phyloP scores from a whole-genome alignment of 1,284 basidiomycete genomes.

The Moniliophthora roreri region DNA sequence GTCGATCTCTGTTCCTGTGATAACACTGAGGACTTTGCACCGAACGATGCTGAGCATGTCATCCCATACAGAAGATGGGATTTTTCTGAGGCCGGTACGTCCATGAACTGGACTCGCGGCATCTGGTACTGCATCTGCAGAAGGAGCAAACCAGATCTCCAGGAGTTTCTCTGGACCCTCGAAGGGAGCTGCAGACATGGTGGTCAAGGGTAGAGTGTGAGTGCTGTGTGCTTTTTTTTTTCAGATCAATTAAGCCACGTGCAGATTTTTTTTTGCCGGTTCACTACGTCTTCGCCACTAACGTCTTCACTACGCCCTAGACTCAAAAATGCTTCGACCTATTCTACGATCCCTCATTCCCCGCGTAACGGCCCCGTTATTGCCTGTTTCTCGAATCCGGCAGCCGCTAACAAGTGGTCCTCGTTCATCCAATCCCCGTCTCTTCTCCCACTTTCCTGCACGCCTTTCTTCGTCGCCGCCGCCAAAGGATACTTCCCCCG shows the following conservation, averaged over 20 bases:
- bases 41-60: conserved; percentile 97
- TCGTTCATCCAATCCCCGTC: conserved; percentile 33
- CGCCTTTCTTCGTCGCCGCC: conserved; percentile 33
- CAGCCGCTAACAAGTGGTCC: conserved; percentile 26
- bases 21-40: conserved; percentile 93
- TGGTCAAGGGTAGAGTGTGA: background rate
- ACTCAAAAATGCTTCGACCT: conserved; percentile 27
- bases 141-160: conserved; percentile 96
- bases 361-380: conserved; percentile 38
- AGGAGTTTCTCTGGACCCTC: conserved; percentile 96
- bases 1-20: conserved; percentile 87
- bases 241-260: background rate
- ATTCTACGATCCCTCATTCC: conserved; percentile 29
- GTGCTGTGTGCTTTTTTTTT: too few species aligned
- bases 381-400: conserved; percentile 40
- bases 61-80: conserved; percentile 86
- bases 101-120: conserved; percentile 36
- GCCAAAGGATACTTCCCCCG: conserved; percentile 29
- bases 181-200: conserved; percentile 57
- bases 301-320: conserved; percentile 20
- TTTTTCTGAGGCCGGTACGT: conserved; percentile 73
- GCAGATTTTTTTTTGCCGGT: background rate
- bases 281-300: background rate
- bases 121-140: conserved; percentile 58
- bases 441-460: conserved; percentile 50